Base-by-base conservation (phyloP, 805 yeast genomes). In the Saccharomycopsis javanensis region DNA sequence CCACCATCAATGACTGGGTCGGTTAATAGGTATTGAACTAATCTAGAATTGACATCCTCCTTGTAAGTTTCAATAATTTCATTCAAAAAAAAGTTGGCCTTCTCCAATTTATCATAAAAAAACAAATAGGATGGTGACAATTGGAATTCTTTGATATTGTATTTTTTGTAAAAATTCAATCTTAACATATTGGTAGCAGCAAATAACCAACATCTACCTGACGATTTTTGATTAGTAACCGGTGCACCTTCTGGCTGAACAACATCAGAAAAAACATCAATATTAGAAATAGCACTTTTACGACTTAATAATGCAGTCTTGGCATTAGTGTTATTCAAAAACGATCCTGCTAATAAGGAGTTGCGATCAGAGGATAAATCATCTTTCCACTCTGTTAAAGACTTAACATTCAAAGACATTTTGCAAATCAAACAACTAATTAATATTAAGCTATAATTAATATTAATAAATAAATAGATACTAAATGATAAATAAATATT, bases 161-260 rank as follows among this genome's bases (percentile, higher is more conserved):
- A 78, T 65, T 78, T 78, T 63, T 77, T 73, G 70, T 83, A 81
- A 51, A 86, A 79, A 55, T 75, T 76, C 56, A 84, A 67, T 64
- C 96, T 78, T 65, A 88, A 72, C 57, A 86, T 78, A 64, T 88
- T 88, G 55, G 88, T 80, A 1, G 94, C 79, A 10, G 96, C 96
- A 69, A 88, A 88, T 60, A 88, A 76, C 96, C 96, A 88, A 71
- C 96, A 88, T 65, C 96, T 74, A 33, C 96, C 96, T 23, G 88
- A 80, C 8, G 81, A 69, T 64, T 80, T 79, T 73, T 88, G 96
- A 70, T 84, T 83, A 57, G 85, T 83, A 16, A 85, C 76, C 30
- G 91, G 90, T 0, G 80, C 65, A 3, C 84, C 85, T 63, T 79
- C 82, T 3, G 72, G 72, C 53, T 72, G 71, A 35, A 79, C 72